Evolutionary conservation across 2,329 filamentous ascomycete genomes (phyloP), one percentile per base, ranked within the genome.

Genomic region (Pyrenochaeta sp.): DNA sequence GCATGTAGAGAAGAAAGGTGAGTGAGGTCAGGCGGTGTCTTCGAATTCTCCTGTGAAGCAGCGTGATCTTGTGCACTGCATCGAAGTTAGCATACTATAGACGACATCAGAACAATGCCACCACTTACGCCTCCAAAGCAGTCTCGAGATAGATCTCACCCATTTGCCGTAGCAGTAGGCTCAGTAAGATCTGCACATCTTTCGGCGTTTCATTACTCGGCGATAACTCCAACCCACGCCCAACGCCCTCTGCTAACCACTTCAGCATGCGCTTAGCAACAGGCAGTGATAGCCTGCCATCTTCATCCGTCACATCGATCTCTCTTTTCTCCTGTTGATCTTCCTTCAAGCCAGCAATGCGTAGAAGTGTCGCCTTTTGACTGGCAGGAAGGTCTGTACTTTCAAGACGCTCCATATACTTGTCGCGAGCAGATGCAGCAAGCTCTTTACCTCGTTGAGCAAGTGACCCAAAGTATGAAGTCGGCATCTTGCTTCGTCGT

Each of bases 221-320:
- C 25, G 91, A 93, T n/a, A 99, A 84, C 77, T 99, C 95, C 9
- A 99, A 84, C 0, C 93, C 92, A 62, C 95, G 86, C 39, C 95
- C 91, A 25, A 99, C 94, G 61, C 92, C 93, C 81, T 99, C 95
- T 2, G 95, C 95, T 40, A 99, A 82, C 95, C 95, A 99, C 74
- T 92, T 96, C 59, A 99, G 85, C 93, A 99, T 99, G 56, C 95
- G 87, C 80, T 98, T 98, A n/a, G 93, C 92, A 75, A 91, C 93
- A n/a, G 88, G 83, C 4, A 96, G 83, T 66, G 89, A 94, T 27
- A 98, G 82, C 55, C 88, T 84, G 34, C 95, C 95, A 71, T 99
- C 94, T 72, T 94, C 89, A 58, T 98, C 95, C 0, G 90, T 89
- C 32, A 98, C 91, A 73, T 96, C 93, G 56, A 96, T 92, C 51